These are phyloP conservation scores for Pseudodiploospora longispora DNA, from an alignment of 2,329 filamentous ascomycete species.

Conservation along the genomic window DNA sequence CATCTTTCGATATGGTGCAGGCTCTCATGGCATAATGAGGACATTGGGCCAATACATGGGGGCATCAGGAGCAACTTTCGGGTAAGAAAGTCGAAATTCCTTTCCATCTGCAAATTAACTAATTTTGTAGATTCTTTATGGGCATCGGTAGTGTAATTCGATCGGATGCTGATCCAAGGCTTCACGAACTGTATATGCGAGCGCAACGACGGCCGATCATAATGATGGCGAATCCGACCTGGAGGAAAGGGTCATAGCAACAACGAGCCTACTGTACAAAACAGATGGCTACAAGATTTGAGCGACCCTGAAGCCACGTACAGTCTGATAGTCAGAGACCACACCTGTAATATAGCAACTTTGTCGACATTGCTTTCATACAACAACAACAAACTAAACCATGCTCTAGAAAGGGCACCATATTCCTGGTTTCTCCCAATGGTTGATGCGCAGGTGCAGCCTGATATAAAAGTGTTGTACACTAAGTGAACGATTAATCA, in stretches of 20 bases:
- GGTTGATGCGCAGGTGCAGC: no score
- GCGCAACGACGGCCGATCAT: conserved; percentile 70
- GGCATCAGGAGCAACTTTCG: conserved; percentile 90
- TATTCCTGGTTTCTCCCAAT: no score
- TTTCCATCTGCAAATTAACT: conserved; percentile 11
- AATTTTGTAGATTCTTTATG: conserved; percentile 75
- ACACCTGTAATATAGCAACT: no score
- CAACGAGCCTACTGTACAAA: background rate
- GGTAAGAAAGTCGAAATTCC: conserved; percentile 43
- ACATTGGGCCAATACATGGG: conserved; percentile 96
- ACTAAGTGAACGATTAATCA: no score
- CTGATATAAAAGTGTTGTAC: no score
- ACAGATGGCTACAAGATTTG: no score
- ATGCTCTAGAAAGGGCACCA: no score
- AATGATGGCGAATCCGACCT: conserved; percentile 29
- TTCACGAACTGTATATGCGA: conserved; percentile 66
- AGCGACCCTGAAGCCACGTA: no score
- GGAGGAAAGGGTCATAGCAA: conserved; percentile 18
- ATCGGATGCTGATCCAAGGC: conserved; percentile 73
- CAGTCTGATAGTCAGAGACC: no score
- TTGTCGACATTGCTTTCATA: no score
- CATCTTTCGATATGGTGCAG: conserved; percentile 91
- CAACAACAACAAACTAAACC: no score
- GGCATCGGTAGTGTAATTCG: conserved; percentile 95
- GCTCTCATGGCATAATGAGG: conserved; percentile 86